Conservation (phyloP, 2,329 filamentous ascomycete genomes). For the Sporothrix variecibatus region DNA sequence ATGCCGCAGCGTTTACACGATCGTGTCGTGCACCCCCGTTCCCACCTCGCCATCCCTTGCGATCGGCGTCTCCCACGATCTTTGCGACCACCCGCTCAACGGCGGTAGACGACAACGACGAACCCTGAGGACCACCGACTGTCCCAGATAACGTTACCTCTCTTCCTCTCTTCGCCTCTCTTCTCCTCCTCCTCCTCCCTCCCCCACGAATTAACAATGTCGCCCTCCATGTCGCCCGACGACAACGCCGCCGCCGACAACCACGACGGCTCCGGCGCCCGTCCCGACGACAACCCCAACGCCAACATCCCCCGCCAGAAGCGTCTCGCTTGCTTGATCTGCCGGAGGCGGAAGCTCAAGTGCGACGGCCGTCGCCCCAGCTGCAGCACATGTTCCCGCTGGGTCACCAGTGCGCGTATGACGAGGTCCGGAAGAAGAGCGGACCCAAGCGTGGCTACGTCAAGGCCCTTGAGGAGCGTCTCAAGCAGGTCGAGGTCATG, state of each 20-base stretch:
- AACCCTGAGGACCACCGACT: neutral
- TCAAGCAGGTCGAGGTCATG: slow-evolving; percentile 92
- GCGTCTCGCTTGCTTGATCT: slow-evolving; percentile 91
- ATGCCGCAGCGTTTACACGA: slow-evolving; percentile 11
- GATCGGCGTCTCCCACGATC: neutral
- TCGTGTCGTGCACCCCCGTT: neutral
- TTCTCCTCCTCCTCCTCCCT: no score
- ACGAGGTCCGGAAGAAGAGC: slow-evolving; percentile 91
- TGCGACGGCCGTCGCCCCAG: slow-evolving; percentile 84
- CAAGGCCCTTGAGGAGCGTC: slow-evolving; percentile 86
- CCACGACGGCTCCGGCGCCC: slow-evolving; percentile 25
- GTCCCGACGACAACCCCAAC: slow-evolving; percentile 44
- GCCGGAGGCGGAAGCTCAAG: slow-evolving; percentile 85
- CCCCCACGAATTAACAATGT: slow-evolving; percentile 29
- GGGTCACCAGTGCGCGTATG: slow-evolving; percentile 84
- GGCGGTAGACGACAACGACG: neutral
- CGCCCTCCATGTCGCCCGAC: slow-evolving; percentile 35
- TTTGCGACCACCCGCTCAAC: neutral
- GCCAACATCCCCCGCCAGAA: slow-evolving; percentile 74
- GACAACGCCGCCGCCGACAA: slow-evolving; percentile 31
- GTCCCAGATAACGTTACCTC: neutral
- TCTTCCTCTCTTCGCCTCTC: neutral
- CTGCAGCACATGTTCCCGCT: slow-evolving; percentile 87
- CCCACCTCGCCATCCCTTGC: slow-evolving; percentile 8
- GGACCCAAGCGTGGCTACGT: slow-evolving; percentile 94